Evolutionary conservation across 1,284 basidiomycete genomes (phyloP).

Genomic region (Ceratobasidium sp.): DNA sequence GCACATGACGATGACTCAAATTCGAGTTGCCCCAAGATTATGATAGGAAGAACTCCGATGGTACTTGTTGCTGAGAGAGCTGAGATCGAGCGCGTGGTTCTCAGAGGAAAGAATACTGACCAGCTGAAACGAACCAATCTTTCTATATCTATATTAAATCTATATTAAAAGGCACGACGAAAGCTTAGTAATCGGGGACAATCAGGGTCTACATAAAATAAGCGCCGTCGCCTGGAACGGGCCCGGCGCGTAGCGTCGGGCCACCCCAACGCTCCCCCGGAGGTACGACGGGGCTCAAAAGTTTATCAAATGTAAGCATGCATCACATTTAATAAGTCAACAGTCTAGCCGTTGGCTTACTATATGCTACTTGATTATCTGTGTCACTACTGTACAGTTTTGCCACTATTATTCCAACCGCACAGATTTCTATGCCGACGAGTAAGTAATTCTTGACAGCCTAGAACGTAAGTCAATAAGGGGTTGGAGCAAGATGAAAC

Average conservation of each 20-base stretch:
- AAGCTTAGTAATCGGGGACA: no score
- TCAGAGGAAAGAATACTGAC: constrained; percentile 7
- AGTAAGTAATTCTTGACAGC: constrained; percentile 8
- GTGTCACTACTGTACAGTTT: constrained; percentile 7
- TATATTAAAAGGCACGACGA: no score
- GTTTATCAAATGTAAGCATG: no score
- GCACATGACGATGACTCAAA: background rate
- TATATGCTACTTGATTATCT: background rate
- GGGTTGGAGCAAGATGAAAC: background rate
- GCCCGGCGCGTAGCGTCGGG: no score
- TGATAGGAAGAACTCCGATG: constrained; percentile 19
- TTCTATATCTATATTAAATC: constrained; percentile 3
- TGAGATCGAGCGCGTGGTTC: constrained; percentile 25
- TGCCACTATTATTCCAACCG: constrained; percentile 14
- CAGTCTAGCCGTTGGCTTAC: background rate
- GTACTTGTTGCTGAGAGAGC: constrained; percentile 26
- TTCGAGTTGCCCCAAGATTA: background rate
- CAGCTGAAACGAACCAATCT: constrained; percentile 23
- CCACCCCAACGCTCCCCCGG: no score
- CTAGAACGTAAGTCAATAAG: no score
- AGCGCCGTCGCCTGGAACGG: no score
- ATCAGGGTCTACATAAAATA: no score
- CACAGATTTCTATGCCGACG: constrained; percentile 22
- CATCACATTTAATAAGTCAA: no score
- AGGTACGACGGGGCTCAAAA: no score